Percentiles rank a stretch among this genome's conserved stretches.
Conservation (phyloP, 2,329 filamentous ascomycete genomes). For the Macroventuria anomochaeta region DNA sequence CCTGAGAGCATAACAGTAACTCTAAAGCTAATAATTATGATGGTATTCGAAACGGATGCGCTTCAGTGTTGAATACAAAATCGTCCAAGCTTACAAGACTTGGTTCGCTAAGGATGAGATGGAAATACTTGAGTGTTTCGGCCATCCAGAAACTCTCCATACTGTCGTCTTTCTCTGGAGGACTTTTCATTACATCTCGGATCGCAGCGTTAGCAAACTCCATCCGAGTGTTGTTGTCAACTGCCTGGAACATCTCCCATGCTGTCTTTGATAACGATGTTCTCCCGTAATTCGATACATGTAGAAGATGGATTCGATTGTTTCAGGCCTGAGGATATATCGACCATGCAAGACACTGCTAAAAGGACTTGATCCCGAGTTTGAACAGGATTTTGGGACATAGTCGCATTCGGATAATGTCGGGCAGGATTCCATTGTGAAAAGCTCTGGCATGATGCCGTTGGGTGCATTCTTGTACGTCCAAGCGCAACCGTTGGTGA, state of each 20-base stretch:
- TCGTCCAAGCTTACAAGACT: slow-evolving; percentile 53
- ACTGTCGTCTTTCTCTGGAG: slow-evolving; percentile 39
- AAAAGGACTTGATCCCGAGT: slow-evolving; percentile 45
- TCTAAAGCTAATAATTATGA: background rate
- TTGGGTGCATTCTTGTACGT: slow-evolving; percentile 62
- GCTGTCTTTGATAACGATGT: slow-evolving; percentile 51
- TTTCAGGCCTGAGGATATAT: slow-evolving; percentile 61
- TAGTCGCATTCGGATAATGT: slow-evolving; percentile 48
- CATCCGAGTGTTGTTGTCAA: slow-evolving; percentile 51
- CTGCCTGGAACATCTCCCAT: slow-evolving; percentile 57
- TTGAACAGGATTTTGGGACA: slow-evolving; percentile 42
- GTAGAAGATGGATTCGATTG: slow-evolving; percentile 66
- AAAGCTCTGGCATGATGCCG: slow-evolving; percentile 66
- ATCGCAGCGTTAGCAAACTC: slow-evolving; percentile 55
- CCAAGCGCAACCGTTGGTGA: slow-evolving; percentile 68
- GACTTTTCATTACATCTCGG: slow-evolving; percentile 51
- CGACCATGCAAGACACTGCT: slow-evolving; percentile 50
- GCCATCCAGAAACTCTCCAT: slow-evolving; percentile 61
- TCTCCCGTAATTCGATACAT: slow-evolving; percentile 66
- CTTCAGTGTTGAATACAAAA: slow-evolving; percentile 56
- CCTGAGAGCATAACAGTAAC: no score
- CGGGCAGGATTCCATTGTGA: slow-evolving; percentile 55
- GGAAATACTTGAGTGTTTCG: slow-evolving; percentile 59
- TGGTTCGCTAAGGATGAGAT: slow-evolving; percentile 54
- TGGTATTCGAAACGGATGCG: slow-evolving; percentile 52